phyloP scores from a whole-genome alignment of 371 early-diverging fungal species.

The Dinochytrium kinnereticum region DNA sequence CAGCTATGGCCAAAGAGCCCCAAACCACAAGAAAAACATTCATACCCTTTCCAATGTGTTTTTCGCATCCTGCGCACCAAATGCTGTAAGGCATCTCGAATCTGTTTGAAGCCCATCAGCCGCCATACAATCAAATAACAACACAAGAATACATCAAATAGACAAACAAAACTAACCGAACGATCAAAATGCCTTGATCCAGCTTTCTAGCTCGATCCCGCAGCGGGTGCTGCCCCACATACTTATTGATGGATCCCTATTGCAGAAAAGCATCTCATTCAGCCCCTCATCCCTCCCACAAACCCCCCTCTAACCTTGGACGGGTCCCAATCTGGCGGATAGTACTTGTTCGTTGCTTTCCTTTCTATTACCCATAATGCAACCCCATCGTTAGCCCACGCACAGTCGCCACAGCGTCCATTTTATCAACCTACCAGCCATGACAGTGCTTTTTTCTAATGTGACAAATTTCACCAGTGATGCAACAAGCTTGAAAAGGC shows the following conservation, averaged over 20 bases:
- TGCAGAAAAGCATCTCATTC: too few relatives aligned
- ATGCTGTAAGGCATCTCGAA: constrained; percentile 92
- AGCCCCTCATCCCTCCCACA: too few relatives aligned
- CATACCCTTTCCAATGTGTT: constrained; percentile 83
- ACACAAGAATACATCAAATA: background rate
- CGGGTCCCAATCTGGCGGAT: constrained; percentile 62
- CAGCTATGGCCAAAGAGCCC: background rate
- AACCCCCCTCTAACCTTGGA: constrained; percentile 53
- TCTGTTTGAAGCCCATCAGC: constrained; percentile 42
- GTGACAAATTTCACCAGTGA: constrained; percentile 9
- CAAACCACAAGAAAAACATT: background rate
- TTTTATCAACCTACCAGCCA: background rate
- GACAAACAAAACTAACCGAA: constrained; percentile 60
- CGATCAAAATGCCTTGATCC: constrained; percentile 87
- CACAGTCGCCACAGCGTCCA: too few relatives aligned
- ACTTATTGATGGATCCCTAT: constrained; percentile 75
- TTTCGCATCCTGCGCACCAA: constrained; percentile 87
- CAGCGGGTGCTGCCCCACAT: constrained; percentile 86
- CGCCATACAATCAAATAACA: background rate
- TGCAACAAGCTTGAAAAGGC: background rate
- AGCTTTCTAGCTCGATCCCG: constrained; percentile 88
- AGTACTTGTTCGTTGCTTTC: constrained; percentile 59
- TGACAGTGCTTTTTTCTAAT: background rate
- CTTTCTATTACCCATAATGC: constrained; percentile 39
- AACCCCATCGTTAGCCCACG: too few relatives aligned